phyloP scores from a whole-genome alignment of 306 rosid genomes.

The Lupinus albus region DNA sequence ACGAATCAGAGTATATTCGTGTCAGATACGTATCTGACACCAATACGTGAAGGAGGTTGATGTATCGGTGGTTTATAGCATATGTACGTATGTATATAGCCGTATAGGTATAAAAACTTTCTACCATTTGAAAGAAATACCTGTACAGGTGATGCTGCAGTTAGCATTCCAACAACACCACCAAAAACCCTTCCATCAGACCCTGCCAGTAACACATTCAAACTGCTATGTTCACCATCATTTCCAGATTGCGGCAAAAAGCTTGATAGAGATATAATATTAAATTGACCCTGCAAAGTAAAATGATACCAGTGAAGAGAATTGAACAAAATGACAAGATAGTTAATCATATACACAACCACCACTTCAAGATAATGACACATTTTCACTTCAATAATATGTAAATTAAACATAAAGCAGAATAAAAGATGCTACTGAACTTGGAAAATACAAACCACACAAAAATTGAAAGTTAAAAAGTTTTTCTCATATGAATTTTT shows the following conservation, averaged over 20 bases:
- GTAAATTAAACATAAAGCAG: neutral
- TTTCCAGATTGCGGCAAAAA: conserved; percentile 63
- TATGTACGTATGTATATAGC: too few relatives aligned
- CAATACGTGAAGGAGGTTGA: too few relatives aligned
- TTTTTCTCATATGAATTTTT: neutral
- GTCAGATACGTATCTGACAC: too few relatives aligned
- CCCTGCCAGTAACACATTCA: conserved; percentile 75
- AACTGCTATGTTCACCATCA: conserved; percentile 60
- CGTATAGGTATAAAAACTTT: too few relatives aligned
- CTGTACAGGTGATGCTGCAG: conserved; percentile 83
- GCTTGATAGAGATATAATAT: conserved; percentile 81
- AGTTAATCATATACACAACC: conserved; percentile 4
- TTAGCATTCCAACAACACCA: conserved; percentile 82
- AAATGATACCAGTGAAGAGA: conserved; percentile 10
- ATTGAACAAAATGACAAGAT: conserved; percentile 29
- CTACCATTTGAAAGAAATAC: conserved; percentile 47
- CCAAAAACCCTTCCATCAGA: conserved; percentile 87
- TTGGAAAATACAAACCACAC: neutral
- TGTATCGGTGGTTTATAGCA: too few relatives aligned
- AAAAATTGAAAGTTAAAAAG: neutral
- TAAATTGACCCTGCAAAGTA: conserved; percentile 69
- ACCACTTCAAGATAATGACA: neutral
- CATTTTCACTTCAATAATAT: neutral
- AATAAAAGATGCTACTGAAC: too few relatives aligned
- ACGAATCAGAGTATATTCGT: too few relatives aligned